Evolutionary conservation across 176 grass and related monocot genomes (phyloP), one percentile per base, ranked within the genome.

Genomic region (Puccinellia tenuiflora): DNA sequence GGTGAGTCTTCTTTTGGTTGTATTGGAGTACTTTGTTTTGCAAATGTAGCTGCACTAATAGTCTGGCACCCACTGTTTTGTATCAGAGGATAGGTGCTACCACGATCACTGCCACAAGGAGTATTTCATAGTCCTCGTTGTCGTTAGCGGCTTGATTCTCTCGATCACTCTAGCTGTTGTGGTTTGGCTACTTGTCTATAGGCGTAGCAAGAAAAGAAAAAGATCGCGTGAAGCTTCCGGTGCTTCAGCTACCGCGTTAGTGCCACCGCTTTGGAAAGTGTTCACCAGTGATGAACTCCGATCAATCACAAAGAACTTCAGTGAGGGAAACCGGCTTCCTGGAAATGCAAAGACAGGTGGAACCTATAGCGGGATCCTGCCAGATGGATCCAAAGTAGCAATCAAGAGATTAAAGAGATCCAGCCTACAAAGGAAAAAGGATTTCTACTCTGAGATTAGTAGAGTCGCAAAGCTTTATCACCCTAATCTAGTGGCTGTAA

Each of bases 271-370:
- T 34, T 98, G 96, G 96, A 91, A 91, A 88, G 96, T 95, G 62
- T 98, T 93, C 83, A 88, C 91, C 2, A 86, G 87, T 77, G 96
- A 98, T 71, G 96, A 98, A 75, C 83, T 98, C 52, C 80, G 96
- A 88, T 92, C 84, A 66, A 93, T 96, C 75, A 98, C 96, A 63
- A 98, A 98, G 79, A 98, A 98, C 80, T 98, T 98, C 73, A 98
- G 93, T 10, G 91, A 98, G 87, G 96, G 93, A 88, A 95, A 94
- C 54, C 82, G 96, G 78, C 96, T 98, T 87, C 88, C 90, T 55
- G 93, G 96, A 22, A 94, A 99, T 85, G 96, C 96, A 76, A 99
- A 93, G 83, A 99, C 93, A 6, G 96, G 96, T 51, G 93, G 96
- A 66, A 99, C 96, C 73, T 99, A 99, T 43, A 96, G 80, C 16